Evolutionary conservation across 306 rosid species (phyloP).

Genomic region (Acacia acuminata): DNA sequence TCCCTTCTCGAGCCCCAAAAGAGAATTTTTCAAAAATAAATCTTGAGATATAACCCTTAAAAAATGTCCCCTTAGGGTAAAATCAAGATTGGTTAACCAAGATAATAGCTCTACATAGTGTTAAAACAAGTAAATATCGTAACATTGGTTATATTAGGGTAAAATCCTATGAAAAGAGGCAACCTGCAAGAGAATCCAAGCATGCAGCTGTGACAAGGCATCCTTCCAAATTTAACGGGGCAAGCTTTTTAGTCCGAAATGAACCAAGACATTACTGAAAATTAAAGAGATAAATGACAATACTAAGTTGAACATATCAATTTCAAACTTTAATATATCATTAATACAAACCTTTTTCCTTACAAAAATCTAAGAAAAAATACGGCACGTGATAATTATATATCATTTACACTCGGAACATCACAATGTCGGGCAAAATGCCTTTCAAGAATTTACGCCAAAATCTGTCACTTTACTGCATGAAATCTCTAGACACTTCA

Average conservation of each 20-base stretch:
- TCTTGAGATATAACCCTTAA: too few relatives aligned
- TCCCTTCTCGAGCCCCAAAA: too few relatives aligned
- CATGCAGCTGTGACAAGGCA: conserved; percentile 87
- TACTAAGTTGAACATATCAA: conserved; percentile 8
- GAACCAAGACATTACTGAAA: conserved; percentile 29
- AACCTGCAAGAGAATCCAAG: conserved; percentile 90
- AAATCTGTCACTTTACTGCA: conserved; percentile 80
- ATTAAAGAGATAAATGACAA: background rate
- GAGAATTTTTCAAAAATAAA: too few relatives aligned
- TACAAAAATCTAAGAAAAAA: too few relatives aligned
- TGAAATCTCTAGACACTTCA: conserved; percentile 75
- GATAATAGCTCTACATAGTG: conserved; percentile 7
- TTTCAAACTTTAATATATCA: too few relatives aligned
- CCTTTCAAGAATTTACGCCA: conserved; percentile 83
- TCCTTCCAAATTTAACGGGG: conserved; percentile 86
- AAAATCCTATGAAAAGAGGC: conserved; percentile 26
- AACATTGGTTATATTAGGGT: too few relatives aligned
- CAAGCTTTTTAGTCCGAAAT: conserved; percentile 75
- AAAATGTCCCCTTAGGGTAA: too few relatives aligned
- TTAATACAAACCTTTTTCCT: too few relatives aligned
- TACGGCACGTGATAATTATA: too few relatives aligned
- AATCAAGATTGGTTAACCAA: too few relatives aligned
- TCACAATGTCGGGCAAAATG: too few relatives aligned
- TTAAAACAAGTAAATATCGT: conserved; percentile 11
- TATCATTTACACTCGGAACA: too few relatives aligned